These are phyloP conservation scores for Cornus suecica DNA, from an alignment of 148 eudicot species.

Conservation along the genomic window DNA sequence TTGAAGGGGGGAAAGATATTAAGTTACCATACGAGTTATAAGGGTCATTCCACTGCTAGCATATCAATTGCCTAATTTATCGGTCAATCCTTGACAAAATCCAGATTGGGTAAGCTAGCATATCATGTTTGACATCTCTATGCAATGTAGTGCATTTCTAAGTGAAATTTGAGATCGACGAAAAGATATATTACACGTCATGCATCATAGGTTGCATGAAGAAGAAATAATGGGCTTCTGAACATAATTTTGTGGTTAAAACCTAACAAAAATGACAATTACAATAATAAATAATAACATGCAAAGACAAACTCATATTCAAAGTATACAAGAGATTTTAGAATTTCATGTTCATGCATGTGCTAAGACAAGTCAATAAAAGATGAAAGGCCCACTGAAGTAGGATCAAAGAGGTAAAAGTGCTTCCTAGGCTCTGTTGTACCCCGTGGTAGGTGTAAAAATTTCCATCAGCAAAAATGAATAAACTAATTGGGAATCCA, in stretches of 20 bases:
- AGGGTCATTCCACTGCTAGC: background rate
- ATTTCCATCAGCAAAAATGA: background rate
- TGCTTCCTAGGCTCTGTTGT: constrained; percentile 50
- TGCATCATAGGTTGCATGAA: constrained; percentile 91
- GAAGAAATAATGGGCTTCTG: constrained; percentile 81
- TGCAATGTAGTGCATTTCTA: too few species aligned
- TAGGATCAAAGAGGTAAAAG: constrained; percentile 71
- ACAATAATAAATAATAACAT: constrained; percentile 11
- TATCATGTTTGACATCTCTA: too few species aligned
- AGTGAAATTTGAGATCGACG: background rate
- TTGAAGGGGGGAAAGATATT: background rate
- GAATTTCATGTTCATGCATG: background rate
- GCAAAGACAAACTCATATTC: background rate
- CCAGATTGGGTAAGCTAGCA: too few species aligned
- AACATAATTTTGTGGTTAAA: constrained; percentile 91
- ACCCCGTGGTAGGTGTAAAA: constrained; percentile 33
- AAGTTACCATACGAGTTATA: background rate
- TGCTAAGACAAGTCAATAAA: background rate
- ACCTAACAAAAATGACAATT: too few species aligned
- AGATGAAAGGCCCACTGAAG: constrained; percentile 53
- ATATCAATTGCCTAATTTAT: background rate
- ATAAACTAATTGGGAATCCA: background rate
- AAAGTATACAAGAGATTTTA: background rate
- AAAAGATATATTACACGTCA: constrained; percentile 72
- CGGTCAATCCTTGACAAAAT: too few species aligned